Evolutionary conservation across 441 rosid genomes (phyloP).

Genomic region (Erodium texanum): DNA sequence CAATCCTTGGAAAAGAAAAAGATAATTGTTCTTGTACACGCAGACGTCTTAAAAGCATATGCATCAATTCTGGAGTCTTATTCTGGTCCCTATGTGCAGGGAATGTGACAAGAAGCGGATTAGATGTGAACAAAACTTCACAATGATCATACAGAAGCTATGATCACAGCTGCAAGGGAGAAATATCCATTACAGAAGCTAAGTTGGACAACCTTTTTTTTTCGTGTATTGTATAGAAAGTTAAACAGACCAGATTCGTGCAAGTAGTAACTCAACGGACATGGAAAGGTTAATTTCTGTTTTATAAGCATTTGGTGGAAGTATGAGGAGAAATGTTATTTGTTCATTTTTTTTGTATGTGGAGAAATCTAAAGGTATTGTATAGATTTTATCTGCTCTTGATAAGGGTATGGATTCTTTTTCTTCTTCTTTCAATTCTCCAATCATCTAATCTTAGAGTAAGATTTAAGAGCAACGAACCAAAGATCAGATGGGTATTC

Average conservation of each 20-base stretch:
- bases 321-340: not conserved
- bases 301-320: not conserved
- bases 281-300: not conserved
- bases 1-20: too few species aligned
- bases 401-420: not conserved
- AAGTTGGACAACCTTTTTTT: not conserved
- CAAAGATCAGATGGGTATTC: too few species aligned
- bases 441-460: not conserved
- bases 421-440: not conserved
- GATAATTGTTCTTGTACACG: too few species aligned
- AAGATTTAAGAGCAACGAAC: not conserved
- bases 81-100: slow-evolving; percentile 15
- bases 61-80: slow-evolving; percentile 4
- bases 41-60: not conserved
- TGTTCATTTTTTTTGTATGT: too few species aligned
- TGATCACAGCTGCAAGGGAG: not conserved
- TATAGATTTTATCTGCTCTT: not conserved
- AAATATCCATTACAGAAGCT: not conserved
- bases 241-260: slow-evolving; percentile 5
- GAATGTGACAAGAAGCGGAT: slow-evolving; percentile 7
- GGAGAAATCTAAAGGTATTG: not conserved
- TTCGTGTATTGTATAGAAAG: not conserved
- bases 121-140: not conserved
- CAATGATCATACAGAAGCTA: slow-evolving; percentile 6
- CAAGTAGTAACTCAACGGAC: not conserved